Percentiles rank a stretch among this genome's conserved stretches.
Evolutionary conservation across 352 stramenopile genomes (phyloP).

Genomic region (Globisporangium apiculatum): DNA sequence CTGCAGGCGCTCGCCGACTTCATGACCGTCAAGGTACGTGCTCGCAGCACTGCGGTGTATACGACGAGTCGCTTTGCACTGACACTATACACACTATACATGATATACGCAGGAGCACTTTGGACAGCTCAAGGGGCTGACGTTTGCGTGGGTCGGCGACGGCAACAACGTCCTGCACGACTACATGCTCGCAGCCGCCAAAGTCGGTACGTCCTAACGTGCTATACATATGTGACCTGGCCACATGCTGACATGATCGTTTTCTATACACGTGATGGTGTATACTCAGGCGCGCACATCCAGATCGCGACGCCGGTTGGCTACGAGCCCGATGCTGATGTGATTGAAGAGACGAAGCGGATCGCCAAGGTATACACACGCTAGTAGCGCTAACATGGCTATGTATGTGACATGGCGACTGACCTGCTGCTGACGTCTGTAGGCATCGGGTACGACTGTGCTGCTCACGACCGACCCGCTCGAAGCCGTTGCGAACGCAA

Average conservation of each 20-base stretch:
- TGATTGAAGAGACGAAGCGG: slow-evolving; percentile 87
- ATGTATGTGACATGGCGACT: no score
- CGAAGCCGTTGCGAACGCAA: slow-evolving; percentile 90
- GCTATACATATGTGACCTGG: neutral
- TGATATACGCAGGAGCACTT: slow-evolving; percentile 54
- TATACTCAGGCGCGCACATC: slow-evolving; percentile 73
- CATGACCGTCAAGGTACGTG: slow-evolving; percentile 90
- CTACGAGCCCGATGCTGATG: slow-evolving; percentile 88
- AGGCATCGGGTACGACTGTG: slow-evolving; percentile 62
- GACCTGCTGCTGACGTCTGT: neutral
- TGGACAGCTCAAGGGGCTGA: slow-evolving; percentile 84
- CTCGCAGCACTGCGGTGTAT: neutral
- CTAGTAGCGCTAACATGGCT: no score
- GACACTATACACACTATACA: no score
- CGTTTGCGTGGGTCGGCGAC: slow-evolving; percentile 96
- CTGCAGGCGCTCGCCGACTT: slow-evolving; percentile 97
- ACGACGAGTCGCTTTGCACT: no score
- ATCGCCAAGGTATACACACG: slow-evolving; percentile 43
- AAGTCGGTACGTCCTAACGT: slow-evolving; percentile 49
- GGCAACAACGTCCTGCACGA: slow-evolving; percentile 98
- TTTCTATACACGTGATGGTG: neutral
- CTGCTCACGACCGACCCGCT: slow-evolving; percentile 86
- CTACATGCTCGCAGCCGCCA: slow-evolving; percentile 93
- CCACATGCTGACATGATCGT: no score
- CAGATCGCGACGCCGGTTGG: slow-evolving; percentile 91